Percentiles rank a stretch among this genome's conserved stretches.
Conservation (phyloP, 2,329 filamentous ascomycete genomes). For the Ascosphaera apis region DNA sequence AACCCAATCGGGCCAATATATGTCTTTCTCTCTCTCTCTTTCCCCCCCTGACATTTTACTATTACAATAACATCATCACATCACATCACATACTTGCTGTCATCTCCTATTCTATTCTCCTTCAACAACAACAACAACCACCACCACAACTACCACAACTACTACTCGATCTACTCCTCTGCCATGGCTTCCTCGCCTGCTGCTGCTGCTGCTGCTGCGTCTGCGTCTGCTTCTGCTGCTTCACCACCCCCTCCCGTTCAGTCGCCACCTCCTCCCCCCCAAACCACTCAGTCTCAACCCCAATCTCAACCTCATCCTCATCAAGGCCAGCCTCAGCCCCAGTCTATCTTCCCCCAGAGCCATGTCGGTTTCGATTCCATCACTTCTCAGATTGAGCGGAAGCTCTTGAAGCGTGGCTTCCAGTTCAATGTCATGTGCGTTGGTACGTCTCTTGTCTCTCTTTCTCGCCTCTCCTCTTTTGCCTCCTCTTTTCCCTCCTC, state of each 20-base stretch:
- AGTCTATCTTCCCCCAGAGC: conserved; percentile 62
- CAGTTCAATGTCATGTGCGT: conserved; percentile 99
- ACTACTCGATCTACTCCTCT: too few species aligned
- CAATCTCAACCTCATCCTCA: too few species aligned
- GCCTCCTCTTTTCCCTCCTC: too few species aligned
- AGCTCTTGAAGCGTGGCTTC: conserved; percentile 97
- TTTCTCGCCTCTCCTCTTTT: background rate
- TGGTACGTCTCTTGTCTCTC: conserved; percentile 40
- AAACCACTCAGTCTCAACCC: too few species aligned
- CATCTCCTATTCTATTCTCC: too few species aligned
- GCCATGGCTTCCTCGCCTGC: conserved; percentile 5
- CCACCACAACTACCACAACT: too few species aligned
- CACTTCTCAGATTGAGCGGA: conserved; percentile 97
- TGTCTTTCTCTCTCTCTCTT: too few species aligned
- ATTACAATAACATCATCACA: too few species aligned
- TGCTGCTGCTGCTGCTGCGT: conserved; percentile 3
- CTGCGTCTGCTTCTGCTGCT: conserved; percentile 4
- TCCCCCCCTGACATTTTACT: too few species aligned
- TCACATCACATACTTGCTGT: too few species aligned
- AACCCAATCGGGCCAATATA: too few species aligned
- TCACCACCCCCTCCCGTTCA: conserved; percentile 7
- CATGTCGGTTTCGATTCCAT: conserved; percentile 99
- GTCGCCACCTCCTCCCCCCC: conserved; percentile 10
- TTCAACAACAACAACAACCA: too few species aligned
- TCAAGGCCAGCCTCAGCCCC: conserved; percentile 16